Conservation (phyloP, 192 early-diverging fungal genomes). For the Thoreauomyces humboldtii region DNA sequence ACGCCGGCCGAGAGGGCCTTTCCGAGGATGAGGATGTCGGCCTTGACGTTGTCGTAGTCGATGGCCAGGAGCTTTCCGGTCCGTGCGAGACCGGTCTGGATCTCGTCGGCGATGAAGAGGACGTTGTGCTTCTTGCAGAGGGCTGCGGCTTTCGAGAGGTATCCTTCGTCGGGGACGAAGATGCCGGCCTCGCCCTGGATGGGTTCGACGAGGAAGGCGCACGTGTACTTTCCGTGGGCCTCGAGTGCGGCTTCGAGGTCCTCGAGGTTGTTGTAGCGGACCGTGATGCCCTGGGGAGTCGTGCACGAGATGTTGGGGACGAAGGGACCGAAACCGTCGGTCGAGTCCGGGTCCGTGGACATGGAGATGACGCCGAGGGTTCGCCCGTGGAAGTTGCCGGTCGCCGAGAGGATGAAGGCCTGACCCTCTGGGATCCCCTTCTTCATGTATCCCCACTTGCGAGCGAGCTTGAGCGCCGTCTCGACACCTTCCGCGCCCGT, state of each 20-base stretch:
- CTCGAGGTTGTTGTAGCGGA: conserved; percentile 83
- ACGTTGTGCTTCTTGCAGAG: conserved; percentile 98
- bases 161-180: conserved; percentile 89
- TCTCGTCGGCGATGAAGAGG: conserved; percentile 96
- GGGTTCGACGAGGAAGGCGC: conserved; percentile 96
- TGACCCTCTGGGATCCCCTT: conserved; percentile 81
- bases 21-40: conserved; percentile 92
- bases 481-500: conserved; percentile 98
- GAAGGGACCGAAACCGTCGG: conserved; percentile 90
- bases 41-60: conserved; percentile 89
- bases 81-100: conserved; percentile 94
- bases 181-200: conserved; percentile 99
- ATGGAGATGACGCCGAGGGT: conserved; percentile 92
- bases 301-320: conserved; percentile 80
- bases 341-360: conserved; percentile 87
- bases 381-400: conserved; percentile 95
- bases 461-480: conserved; percentile 95
- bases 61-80: conserved; percentile 93
- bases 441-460: conserved; percentile 93
- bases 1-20: conserved; percentile 97
- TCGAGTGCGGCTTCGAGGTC: conserved; percentile 87
- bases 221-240: conserved; percentile 76
- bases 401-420: conserved; percentile 80
- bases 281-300: conserved; percentile 64
- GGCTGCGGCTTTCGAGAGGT: conserved; percentile 79